phyloP scores from a whole-genome alignment of 2,329 filamentous ascomycete genomes.

The Lecanicillium sp. region DNA sequence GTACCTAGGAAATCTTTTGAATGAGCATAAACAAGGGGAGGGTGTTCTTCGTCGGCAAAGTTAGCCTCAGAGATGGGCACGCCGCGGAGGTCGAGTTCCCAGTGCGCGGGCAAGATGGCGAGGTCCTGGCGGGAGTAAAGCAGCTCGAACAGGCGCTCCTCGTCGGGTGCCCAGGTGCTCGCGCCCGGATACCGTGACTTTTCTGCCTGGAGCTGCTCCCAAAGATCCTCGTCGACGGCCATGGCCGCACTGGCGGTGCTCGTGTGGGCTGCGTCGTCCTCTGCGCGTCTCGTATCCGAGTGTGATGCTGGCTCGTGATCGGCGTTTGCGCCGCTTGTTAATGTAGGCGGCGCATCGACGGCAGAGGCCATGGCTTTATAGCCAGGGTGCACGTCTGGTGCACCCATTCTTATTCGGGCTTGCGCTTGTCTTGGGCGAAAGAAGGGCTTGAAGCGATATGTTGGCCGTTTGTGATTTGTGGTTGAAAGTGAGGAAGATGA shows the following conservation, averaged over 20 bases:
- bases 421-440: neutral
- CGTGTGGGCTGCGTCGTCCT: neutral
- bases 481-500: too few species aligned
- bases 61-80: slow-evolving; percentile 33
- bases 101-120: slow-evolving; percentile 34
- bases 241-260: neutral
- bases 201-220: slow-evolving; percentile 38
- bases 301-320: too few species aligned
- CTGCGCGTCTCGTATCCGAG: neutral
- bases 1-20: slow-evolving; percentile 32
- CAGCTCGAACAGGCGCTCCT: slow-evolving; percentile 38
- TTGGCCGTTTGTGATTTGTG: too few species aligned
- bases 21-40: slow-evolving; percentile 34
- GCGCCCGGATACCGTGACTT: slow-evolving; percentile 36
- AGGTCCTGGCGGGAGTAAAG: slow-evolving; percentile 36
- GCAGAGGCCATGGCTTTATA: neutral
- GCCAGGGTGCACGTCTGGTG: neutral
- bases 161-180: slow-evolving; percentile 45
- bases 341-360: neutral
- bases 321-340: neutral
- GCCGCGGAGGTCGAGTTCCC: slow-evolving; percentile 35
- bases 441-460: too few species aligned
- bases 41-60: slow-evolving; percentile 27
- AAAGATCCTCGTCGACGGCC: slow-evolving; percentile 24
- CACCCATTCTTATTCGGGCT: neutral